These are phyloP conservation scores for Musa balbisiana DNA, from an alignment of 202 grass and related monocot species.

Conservation along the genomic window DNA sequence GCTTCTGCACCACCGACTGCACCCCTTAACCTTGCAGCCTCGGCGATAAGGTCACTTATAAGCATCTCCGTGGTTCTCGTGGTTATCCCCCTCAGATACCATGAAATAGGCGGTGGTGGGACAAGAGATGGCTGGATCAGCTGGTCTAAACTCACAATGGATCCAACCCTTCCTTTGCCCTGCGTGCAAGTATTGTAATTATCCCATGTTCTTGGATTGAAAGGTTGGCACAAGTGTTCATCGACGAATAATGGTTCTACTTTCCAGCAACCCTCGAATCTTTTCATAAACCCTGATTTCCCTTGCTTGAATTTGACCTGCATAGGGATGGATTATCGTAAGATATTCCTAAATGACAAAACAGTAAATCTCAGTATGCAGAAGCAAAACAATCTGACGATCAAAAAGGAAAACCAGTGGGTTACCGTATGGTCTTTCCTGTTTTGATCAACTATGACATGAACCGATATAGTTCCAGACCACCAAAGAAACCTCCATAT, in stretches of 20 bases:
- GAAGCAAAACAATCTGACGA: too few species aligned
- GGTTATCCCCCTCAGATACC: constrained; percentile 89
- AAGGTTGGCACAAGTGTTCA: constrained; percentile 35
- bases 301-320: constrained; percentile 84
- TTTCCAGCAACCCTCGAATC: constrained; percentile 81
- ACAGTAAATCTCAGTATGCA: neutral
- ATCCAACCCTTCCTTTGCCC: constrained; percentile 66
- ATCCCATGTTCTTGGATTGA: constrained; percentile 34
- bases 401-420: neutral
- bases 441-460: constrained; percentile 89
- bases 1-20: constrained; percentile 1
- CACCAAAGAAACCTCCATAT: constrained; percentile 95
- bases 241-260: constrained; percentile 72
- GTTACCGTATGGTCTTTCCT: constrained; percentile 72
- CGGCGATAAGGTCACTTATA: constrained; percentile 58
- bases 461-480: constrained; percentile 78
- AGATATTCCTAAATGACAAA: neutral
- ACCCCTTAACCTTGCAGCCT: constrained; percentile 52
- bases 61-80: constrained; percentile 73
- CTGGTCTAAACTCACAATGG: constrained; percentile 62
- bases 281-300: constrained; percentile 72
- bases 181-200: constrained; percentile 47
- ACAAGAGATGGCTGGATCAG: constrained; percentile 64
- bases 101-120: constrained; percentile 68
- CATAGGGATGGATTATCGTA: neutral